These are phyloP conservation scores for Aspergillus terreus DNA, from an alignment of 2,329 filamentous ascomycete genomes.

Conservation along the genomic window DNA sequence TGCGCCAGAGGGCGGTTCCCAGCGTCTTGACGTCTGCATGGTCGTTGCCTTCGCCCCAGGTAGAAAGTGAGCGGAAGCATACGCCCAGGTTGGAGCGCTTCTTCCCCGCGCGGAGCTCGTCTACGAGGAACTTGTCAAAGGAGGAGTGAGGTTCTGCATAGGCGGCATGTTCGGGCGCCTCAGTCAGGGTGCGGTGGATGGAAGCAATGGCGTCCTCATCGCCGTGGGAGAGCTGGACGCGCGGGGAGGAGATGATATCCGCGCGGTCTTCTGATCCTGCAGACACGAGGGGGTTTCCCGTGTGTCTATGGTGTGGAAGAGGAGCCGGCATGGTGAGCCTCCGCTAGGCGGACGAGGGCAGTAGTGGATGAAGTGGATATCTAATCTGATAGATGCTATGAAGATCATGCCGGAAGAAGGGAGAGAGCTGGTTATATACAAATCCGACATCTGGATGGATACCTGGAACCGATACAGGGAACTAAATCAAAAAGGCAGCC, in stretches of 20 bases:
- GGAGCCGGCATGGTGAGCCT: slow-evolving; percentile 24
- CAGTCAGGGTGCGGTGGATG: slow-evolving; percentile 29
- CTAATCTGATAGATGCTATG: no score
- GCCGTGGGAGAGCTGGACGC: slow-evolving; percentile 25
- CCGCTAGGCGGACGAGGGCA: no score
- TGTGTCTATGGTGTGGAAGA: slow-evolving; percentile 21
- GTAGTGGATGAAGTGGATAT: no score
- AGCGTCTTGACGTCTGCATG: slow-evolving; percentile 64
- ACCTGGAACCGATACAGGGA: background rate
- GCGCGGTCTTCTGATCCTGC: slow-evolving; percentile 13
- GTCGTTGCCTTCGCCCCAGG: slow-evolving; percentile 63
- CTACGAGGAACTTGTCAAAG: slow-evolving; percentile 64
- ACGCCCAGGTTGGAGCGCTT: slow-evolving; percentile 71
- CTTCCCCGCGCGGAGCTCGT: slow-evolving; percentile 61
- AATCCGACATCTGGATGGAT: background rate
- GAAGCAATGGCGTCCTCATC: slow-evolving; percentile 29
- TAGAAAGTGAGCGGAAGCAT: slow-evolving; percentile 67
- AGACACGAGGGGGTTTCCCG: slow-evolving; percentile 12
- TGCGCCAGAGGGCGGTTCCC: slow-evolving; percentile 67
- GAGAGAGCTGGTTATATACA: background rate
- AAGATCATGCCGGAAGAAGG: no score
- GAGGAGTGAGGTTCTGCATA: slow-evolving; percentile 54
- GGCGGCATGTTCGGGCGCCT: slow-evolving; percentile 12
- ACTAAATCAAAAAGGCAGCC: slow-evolving; percentile 16
- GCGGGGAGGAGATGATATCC: slow-evolving; percentile 14